Evolutionary conservation across 2,329 filamentous ascomycete species (phyloP), one percentile per base, ranked within the genome.

Genomic region (Amauroascus niger): DNA sequence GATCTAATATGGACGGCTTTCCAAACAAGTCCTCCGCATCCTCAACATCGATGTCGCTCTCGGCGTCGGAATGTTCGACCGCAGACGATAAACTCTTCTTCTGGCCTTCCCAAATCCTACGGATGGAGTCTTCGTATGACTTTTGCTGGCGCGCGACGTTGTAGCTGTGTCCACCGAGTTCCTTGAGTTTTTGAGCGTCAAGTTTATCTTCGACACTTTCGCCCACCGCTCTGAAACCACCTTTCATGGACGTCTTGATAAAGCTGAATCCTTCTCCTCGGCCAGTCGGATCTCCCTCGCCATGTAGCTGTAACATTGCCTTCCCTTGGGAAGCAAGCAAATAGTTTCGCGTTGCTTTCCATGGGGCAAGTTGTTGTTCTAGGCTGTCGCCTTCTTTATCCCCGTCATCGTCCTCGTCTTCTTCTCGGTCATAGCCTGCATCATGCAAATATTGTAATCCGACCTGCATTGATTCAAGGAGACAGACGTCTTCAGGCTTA

Each of bases 191-290:
- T 63, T 93, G 91, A 14, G 87, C 87, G 65, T 90, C 87, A 59
- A 93, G 82, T 67, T 90, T 88, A 57, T 90, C 86, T 63, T 88
- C 86, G 57, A 90, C 87, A 64, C 88, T 90, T 67, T 95, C 88
- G 18, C 88, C 89, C 24, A 94, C 80, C 18, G 89, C 86, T 65
- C 90, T 88, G 69, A 96, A 98, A 0, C 93, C 93, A 57, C 93
- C 93, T 71, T 98, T 98, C 93, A 98, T 98, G 0, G 88, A 95
- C 0, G 90, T 96, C 65, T 93, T 89, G 68, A 98, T 90, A 69
- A 98, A 96, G 67, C 88, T 96, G 74, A 97, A 95, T 1, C 88
- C 93, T 56, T 96, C 83, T 1, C 93, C 93, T 63, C 90, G 86
- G 22, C 89, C 89, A 0, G 91, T 95, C 2, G 93, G 93, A 65